Evolutionary conservation across 352 stramenopile species (phyloP), one percentile per base, ranked within the genome.

Genomic region (Globisporangium abappressorium): DNA sequence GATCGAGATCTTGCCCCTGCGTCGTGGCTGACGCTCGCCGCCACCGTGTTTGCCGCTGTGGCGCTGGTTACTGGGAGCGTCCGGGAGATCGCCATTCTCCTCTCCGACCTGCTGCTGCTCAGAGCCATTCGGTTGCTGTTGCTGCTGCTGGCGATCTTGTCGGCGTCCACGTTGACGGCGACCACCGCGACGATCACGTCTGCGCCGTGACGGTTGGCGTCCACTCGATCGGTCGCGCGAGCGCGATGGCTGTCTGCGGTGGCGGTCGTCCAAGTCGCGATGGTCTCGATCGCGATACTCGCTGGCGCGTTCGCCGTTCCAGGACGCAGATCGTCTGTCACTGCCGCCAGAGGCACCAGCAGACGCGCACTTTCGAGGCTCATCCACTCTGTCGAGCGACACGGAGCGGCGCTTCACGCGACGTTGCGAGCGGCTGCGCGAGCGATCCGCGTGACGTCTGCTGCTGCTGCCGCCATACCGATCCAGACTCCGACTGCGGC

Each of bases 1-100:
- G n/a, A 94, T 75, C 5, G 67, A 68, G 54, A 79, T 82, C 49
- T 71, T 71, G 30, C 33, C 41, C 4, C 57, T 53, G 57, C 62
- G 60, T 54, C 59, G 60, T 51, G 43, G 43, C 18, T 51, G 43
- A 12, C 43, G 43, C 18, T 24, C 43, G 5, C 43, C 43, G 6
- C 30, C 65, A 18, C 53, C 43, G 24, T 54, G 28, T 56, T 36
- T 18, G 9, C 54, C 36, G 41, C 26, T 51, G 9, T 22, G 57
- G 6, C 12, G 26, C n/a, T 66, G 61, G 41, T 53, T 36, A 12
- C 15, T 46, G 9, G 18, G 6, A 28, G 5, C 20, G 26, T 57
- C 6, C 8, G 26, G 24, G 5, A 26, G 26, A 18, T 65, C 56
- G 20, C 14, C 54, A 56, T 71, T 47, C 24, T 57, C 38, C 24